phyloP scores from a whole-genome alignment of 2,329 filamentous ascomycete species.

The Fusarium hostae region DNA sequence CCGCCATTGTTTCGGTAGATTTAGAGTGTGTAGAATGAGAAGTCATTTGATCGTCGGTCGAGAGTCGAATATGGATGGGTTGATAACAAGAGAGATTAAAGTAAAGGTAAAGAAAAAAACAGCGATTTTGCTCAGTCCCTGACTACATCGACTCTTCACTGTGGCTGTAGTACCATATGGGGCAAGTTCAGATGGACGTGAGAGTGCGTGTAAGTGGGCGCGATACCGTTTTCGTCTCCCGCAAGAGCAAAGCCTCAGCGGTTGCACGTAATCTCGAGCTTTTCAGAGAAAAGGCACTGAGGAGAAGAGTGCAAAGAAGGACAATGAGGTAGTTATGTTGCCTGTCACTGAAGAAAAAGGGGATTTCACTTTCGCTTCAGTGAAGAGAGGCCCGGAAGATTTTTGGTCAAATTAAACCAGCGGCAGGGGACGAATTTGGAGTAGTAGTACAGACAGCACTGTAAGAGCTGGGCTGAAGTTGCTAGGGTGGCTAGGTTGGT shows the following conservation, averaged over 20 bases:
- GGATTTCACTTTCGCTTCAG: slow-evolving; percentile 28
- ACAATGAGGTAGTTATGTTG: not conserved
- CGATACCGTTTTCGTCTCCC: slow-evolving; percentile 40
- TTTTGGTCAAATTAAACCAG: slow-evolving; percentile 39
- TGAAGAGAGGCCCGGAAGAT: slow-evolving; percentile 16
- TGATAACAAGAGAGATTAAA: not conserved
- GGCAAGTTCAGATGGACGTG: slow-evolving; percentile 36
- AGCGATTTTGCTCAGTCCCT: slow-evolving; percentile 24
- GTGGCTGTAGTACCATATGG: slow-evolving; percentile 26
- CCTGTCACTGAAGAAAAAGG: slow-evolving; percentile 31
- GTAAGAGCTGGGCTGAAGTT: slow-evolving; percentile 12
- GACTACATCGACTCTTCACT: slow-evolving; percentile 30
- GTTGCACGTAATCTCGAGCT: slow-evolving; percentile 18
- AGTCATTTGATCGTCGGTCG: slow-evolving; percentile 10
- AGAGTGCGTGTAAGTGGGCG: slow-evolving; percentile 40
- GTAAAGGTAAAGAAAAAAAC: slow-evolving; percentile 1
- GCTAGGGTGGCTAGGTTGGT: slow-evolving; percentile 1
- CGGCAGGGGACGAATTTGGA: slow-evolving; percentile 19
- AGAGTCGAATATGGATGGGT: not conserved
- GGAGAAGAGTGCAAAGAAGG: not conserved
- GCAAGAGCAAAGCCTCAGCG: slow-evolving; percentile 32
- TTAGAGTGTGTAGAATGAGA: slow-evolving; percentile 5
- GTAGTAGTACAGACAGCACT: not conserved
- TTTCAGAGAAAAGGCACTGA: not conserved
- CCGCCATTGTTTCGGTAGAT: slow-evolving; percentile 45